Evolutionary conservation across 106 monocot genomes (phyloP), one percentile per base, ranked within the genome.

Genomic region (Chionographis japonica): DNA sequence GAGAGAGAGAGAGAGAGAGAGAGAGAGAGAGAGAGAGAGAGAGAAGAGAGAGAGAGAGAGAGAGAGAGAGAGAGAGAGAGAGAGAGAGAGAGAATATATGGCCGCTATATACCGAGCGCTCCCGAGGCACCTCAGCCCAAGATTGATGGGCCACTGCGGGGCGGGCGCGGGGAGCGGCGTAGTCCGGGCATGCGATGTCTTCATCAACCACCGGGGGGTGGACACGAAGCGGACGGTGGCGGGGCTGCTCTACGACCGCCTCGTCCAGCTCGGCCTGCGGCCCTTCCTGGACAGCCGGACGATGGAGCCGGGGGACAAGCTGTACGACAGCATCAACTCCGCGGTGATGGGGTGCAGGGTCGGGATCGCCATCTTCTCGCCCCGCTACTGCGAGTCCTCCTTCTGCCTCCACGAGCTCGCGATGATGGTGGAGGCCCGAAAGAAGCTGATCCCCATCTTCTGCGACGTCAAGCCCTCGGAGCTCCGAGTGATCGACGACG

Each of bases 401-500:
- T 86, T 75, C 63, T 86, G 85, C 68, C 78, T 86, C 53, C 81
- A 78, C 15, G 85, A 86, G 78, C 75, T 86, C 11, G 73, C 81
- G 16, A 53, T 75, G 54, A 2, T 86, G 74, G 75, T 86, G 4
- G 85, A 78, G 75, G 6, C 55, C n/a, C 36, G 65, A 3, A 81
- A 86, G 78, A 81, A 75, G 67, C 38, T 86, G 36, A 81, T 86
- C 58, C 85, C 85, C 5, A 71, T 86, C 57, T 86, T 86, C 62
- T 86, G 50, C 65, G 78, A 86, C 68, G 50, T 86, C 58, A 78
- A 75, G 58, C 85, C 85, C 4, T 78, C 81, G 0, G 52, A 78
- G 8, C 72, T 86, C 35, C 51, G 60, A 2, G 15, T 81, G 1
- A 11, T 16, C 8, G 62, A 57, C 4, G 50, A 51, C 13, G 11